Base-by-base conservation (phyloP, 306 rosid genomes). In the Gleditsia sinensis region DNA sequence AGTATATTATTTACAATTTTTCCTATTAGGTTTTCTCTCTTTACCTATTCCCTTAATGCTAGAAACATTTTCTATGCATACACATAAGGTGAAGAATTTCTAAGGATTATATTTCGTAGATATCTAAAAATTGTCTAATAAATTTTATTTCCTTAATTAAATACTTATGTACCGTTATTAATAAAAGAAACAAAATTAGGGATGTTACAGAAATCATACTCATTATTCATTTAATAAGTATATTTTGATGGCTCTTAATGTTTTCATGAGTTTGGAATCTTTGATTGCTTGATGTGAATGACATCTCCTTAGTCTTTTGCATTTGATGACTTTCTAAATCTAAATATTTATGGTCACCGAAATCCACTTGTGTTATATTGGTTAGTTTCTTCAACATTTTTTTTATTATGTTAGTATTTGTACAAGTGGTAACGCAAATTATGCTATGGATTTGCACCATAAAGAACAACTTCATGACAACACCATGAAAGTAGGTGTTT, bases 391-490 rank as follows among this genome's bases (percentile, higher is more conserved):
- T 67, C 33, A 27, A 20, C 51, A 34, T n/a, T 42, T 42, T 82
- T 28, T 77, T 80, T 5, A 62, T 62, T 39, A 21, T 39, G 11
- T 66, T n/a, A n/a, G n/a, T 69, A 79, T 71, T 46, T 83, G 55
- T 71, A 66, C 90, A 90, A 97, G 98, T 80, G 96, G 88, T 74
- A 86, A 76, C 85, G 84, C 92, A 72, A 98, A 92, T 80, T 92
- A 80, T 87, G 75, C 84, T 2, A 90, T 95, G 91, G 96, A 95
- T 78, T 90, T 95, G 92, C 96, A 94, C 86, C 99, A 92, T 86
- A 95, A 90, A 85, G 99, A 95, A 48, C 99, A 94, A 79, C 93
- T 88, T 65, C 99, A 90, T 68, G 99, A 95, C 75, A 95, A 83
- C 74, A 71, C 93, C 21, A 77, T 87, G 81, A n/a, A n/a, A n/a